Base-by-base conservation (phyloP, 306 rosid genomes). In the Luffa aegyptiaca region DNA sequence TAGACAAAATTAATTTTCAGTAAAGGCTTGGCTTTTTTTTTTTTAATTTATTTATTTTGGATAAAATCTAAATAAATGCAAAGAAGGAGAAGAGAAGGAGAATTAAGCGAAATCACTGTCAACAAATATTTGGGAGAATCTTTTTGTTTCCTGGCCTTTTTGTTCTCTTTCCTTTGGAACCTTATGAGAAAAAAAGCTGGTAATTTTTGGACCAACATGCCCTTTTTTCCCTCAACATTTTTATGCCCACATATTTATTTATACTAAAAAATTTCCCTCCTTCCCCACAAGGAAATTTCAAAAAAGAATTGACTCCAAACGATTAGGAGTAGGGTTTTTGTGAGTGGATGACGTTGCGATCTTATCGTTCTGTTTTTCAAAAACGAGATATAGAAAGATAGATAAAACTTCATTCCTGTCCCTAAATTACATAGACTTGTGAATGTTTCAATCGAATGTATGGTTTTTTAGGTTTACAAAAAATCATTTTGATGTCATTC, bases 111-210 rank as follows among this genome's bases (percentile, higher is more conserved):
- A 66, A 83, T 89, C 93, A 55, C 85, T 80, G n/a, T 89, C 92
- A 77, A 78, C 81, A 81, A 81, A 90, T 83, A 88, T 86, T 85
- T 83, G 82, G 65, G 86, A 79, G 90, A 83, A 85, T 90, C 88
- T 87, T 63, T 65, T 75, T 83, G 80, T 78, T 85, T 57, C 79
- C 31, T 64, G 49, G 52, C 83, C 76, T 33, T 74, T 78, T 87
- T 88, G 89, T 86, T 84, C 80, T 81, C 57, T 82, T 85, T 83
- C 87, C 63, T 81, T 85, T 87, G 90, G 90, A 91, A 83, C 78
- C 44, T 84, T 83, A 87, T 81, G 53, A 84, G 7, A 39, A 39
- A 14, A 62, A 83, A 82, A 83, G 81, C 57, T 65, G 71, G 76
- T 87, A 81, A 84, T 63, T 91, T 87, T 80, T 80, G 81, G 71